Conservation (phyloP, 2,329 filamentous ascomycete species). For the Phialophora macrospora region DNA sequence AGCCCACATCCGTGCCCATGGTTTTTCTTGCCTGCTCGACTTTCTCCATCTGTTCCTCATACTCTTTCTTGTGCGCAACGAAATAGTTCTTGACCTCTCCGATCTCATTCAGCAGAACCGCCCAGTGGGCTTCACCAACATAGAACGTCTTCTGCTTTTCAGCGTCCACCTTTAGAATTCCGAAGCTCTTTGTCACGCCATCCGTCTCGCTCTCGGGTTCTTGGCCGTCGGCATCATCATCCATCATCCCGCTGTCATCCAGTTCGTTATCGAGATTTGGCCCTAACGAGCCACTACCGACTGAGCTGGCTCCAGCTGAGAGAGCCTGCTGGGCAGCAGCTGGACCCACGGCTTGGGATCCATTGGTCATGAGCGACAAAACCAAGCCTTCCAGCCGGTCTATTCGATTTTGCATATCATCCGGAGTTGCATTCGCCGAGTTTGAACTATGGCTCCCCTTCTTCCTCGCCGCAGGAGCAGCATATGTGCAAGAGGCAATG, state of each 20-base stretch:
- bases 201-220: conserved; percentile 70
- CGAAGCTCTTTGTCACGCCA: conserved; percentile 72
- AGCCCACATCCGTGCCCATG: conserved; percentile 60
- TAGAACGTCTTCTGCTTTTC: conserved; percentile 79
- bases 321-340: conserved; percentile 61
- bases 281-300: conserved; percentile 48
- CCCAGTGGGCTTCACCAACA: conserved; percentile 82
- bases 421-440: conserved; percentile 63
- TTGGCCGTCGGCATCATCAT: conserved; percentile 63
- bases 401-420: conserved; percentile 99
- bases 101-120: conserved; percentile 79
- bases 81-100: conserved; percentile 95
- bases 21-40: conserved; percentile 70
- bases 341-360: conserved; percentile 65
- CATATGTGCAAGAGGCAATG: conserved; percentile 82
- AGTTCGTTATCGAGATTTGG: conserved; percentile 44
- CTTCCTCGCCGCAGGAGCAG: conserved; percentile 70
- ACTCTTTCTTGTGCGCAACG: conserved; percentile 80
- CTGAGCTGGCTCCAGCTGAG: conserved; percentile 46
- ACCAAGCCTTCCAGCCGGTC: conserved; percentile 92
- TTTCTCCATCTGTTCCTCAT: conserved; percentile 79
- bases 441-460: conserved; percentile 66
- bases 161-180: conserved; percentile 78
- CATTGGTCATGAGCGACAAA: conserved; percentile 90
- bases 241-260: conserved; percentile 44